Percentiles rank a stretch among this genome's conserved stretches.
These are phyloP conservation scores for Medicago lupulina DNA, from an alignment of 306 rosid species.

Conservation along the genomic window DNA sequence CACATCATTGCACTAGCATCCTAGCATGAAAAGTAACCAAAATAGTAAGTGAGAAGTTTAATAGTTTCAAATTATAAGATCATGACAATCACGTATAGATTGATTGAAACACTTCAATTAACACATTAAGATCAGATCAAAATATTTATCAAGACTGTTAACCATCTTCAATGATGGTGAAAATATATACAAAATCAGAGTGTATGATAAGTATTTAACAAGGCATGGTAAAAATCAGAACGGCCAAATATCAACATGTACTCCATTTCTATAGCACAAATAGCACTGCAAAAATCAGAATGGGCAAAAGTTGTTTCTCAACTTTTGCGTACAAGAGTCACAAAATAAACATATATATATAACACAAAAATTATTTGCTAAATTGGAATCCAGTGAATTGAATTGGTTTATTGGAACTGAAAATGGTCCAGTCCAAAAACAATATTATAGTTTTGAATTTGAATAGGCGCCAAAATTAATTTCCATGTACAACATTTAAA, in stretches of 20 bases:
- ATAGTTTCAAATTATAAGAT: no score
- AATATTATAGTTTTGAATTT: conserved; percentile 42
- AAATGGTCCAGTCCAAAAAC: conserved; percentile 37
- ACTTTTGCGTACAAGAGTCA: no score
- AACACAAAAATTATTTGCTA: not conserved
- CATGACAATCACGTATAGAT: no score
- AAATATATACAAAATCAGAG: not conserved
- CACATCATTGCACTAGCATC: no score
- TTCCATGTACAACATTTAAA: conserved; percentile 57
- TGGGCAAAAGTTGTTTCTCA: no score
- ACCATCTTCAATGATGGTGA: not conserved
- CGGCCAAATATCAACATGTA: no score
- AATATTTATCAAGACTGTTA: not conserved
- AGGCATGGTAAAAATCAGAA: not conserved
- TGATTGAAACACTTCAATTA: no score
- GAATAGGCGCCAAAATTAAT: conserved; percentile 50
- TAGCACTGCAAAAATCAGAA: not conserved
- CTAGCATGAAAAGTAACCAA: no score
- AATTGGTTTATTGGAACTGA: conserved; percentile 45
- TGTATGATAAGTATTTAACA: not conserved
- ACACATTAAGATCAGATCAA: not conserved
- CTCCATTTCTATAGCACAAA: no score
- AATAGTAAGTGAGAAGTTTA: no score
- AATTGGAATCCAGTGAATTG: conserved; percentile 41
- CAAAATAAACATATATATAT: not conserved